Evolutionary conservation across 768 basidiomycete genomes (phyloP).

Genomic region (Mycena polygramma): DNA sequence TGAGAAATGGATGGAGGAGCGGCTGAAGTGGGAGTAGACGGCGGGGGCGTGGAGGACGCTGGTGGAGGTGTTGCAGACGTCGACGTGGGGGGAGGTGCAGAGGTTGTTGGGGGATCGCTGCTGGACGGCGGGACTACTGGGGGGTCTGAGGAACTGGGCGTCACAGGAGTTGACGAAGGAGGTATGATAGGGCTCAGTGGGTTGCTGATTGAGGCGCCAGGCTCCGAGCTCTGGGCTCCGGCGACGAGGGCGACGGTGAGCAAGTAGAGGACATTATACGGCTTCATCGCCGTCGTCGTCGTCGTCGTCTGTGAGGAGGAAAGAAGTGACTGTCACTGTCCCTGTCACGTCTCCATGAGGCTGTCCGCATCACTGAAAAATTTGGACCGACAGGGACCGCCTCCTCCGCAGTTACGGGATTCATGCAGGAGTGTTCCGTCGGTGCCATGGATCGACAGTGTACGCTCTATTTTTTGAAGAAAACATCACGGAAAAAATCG

Average conservation of each 20-base stretch:
- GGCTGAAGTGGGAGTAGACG: constrained; percentile 26
- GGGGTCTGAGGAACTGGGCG: constrained; percentile 24
- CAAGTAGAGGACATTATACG: neutral
- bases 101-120: neutral
- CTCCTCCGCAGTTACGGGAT: constrained; percentile 3
- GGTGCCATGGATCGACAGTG: neutral
- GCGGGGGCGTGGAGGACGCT: constrained; percentile 8
- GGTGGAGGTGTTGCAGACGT: constrained; percentile 29
- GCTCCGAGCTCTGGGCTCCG: constrained; percentile 2
- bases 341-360: constrained; percentile 2
- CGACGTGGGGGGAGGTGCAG: constrained; percentile 23
- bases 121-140: neutral
- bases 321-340: neutral
- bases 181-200: too few species aligned
- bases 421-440: neutral
- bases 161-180: neutral
- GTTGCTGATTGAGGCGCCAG: neutral
- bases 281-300: constrained; percentile 12
- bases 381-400: constrained; percentile 8
- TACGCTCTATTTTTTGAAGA: neutral
- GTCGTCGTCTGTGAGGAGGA: neutral
- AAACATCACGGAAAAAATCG: neutral
- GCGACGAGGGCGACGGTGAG: constrained; percentile 25
- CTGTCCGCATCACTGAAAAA: constrained; percentile 9
- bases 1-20: constrained; percentile 27